Evolutionary conservation across 208 protist species (phyloP), one percentile per base, ranked within the genome.

Genomic region (Borovskyia barvae): DNA sequence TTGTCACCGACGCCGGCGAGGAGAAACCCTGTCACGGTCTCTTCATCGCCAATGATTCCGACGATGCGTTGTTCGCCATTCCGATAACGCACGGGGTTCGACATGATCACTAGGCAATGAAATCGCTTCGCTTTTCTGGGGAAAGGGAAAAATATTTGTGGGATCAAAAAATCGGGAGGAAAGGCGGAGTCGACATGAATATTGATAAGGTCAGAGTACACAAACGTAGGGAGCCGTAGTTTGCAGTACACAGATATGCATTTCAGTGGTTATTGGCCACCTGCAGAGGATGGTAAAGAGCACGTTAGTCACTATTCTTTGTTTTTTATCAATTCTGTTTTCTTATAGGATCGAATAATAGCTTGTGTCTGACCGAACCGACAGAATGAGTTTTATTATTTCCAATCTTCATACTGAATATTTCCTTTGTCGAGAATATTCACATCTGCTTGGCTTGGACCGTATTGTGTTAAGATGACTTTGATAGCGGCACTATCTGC

Each of bases 21-120:
- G 32, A 99, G 78, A 64, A 99, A 98, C 4, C 97, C 97, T 36
- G 97, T 98, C 1, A 98, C 90, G 14, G 95, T 98, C 59, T 99
- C 97, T 70, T 98, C 89, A 51, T 97, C 93, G n/a, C 89, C 93
- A 49, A 97, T 96, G 29, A 96, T 85, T 11, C 77, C 87, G 14
- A 97, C 70, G 40, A 97, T 90, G 25, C 80, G 74, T 24, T 75
- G 71, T 43, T 94, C 82, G 30, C 92, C 90, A 52, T 80, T 90
- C 55, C 75, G 74, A 54, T 85, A 90, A n/a, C 79, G 74, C 33
- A 50, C 36, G 14, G 64, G 43, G 12, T 33, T 42, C 17, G 66
- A 2, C 72, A 78, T 85, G 17, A 36, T 59, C 41, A 37, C 62
- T 59, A 60, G 33, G n/a, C 7, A 51, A 1, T 37, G 19, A 58